Conservation (phyloP, 2,329 filamentous ascomycete genomes). For the Zasmidium citrigriseum region DNA sequence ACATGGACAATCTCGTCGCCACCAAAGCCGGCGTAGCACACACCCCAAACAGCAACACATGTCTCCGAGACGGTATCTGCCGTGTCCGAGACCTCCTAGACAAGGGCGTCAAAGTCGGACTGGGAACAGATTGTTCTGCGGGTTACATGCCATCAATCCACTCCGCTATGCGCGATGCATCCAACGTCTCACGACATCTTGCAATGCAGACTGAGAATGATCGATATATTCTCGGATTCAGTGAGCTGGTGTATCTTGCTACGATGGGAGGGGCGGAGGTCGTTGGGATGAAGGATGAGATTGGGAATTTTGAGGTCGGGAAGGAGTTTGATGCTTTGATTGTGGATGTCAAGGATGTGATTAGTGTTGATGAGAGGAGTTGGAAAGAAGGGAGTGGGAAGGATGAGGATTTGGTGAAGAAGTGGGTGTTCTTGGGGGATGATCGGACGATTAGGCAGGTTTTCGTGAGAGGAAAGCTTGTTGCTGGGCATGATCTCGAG, state of each 20-base stretch:
- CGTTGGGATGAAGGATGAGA: constrained; percentile 53
- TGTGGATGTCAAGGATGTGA: constrained; percentile 17
- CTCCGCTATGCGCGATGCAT: constrained; percentile 59
- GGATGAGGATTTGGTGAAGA: constrained; percentile 17
- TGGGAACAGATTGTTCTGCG: constrained; percentile 66
- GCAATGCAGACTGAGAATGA: constrained; percentile 35
- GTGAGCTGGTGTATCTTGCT: constrained; percentile 56
- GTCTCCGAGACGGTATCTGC: constrained; percentile 60
- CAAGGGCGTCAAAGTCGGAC: constrained; percentile 63
- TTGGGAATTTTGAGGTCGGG: constrained; percentile 60
- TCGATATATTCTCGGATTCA: constrained; percentile 37
- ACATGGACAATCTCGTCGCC: constrained; percentile 50
- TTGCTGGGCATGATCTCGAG: constrained; percentile 14
- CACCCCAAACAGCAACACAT: constrained; percentile 65
- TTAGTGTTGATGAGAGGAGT: constrained; percentile 12
- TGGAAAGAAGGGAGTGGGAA: constrained; percentile 10
- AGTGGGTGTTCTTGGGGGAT: constrained; percentile 22
- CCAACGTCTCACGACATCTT: constrained; percentile 50
- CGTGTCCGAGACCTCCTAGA: constrained; percentile 60
- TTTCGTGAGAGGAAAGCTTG: constrained; percentile 17
- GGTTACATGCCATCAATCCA: constrained; percentile 64
- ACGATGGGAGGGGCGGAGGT: constrained; percentile 64
- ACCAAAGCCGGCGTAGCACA: constrained; percentile 63
- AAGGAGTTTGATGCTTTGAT: constrained; percentile 62
- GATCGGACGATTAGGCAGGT: constrained; percentile 15